Conservation (phyloP, 2,329 filamentous ascomycete genomes). For the Esteya vermicola region DNA sequence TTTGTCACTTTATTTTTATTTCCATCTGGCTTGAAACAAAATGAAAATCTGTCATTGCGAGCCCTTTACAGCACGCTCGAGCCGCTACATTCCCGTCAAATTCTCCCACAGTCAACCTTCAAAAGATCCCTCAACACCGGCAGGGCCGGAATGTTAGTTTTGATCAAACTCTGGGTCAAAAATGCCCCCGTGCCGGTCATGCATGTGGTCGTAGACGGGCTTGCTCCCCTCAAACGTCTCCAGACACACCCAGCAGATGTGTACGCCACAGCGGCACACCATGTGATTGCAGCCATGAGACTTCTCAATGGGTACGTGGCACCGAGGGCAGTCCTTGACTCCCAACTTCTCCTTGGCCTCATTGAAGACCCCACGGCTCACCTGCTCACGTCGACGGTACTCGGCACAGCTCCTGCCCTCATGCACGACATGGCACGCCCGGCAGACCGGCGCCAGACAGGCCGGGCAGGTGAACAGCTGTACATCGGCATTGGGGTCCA, state of each 20-base stretch:
- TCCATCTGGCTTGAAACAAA: too few relatives aligned
- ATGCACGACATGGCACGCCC: conserved; percentile 20
- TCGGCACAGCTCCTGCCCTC: conserved; percentile 8
- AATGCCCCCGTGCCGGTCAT: too few relatives aligned
- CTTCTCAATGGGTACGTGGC: not conserved
- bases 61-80: too few relatives aligned
- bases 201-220: not conserved
- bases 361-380: conserved; percentile 2
- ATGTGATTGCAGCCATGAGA: not conserved
- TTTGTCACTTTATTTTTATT: too few relatives aligned
- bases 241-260: conserved; percentile 1
- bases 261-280: not conserved
- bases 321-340: conserved; percentile 6
- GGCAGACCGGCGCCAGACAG: conserved; percentile 22
- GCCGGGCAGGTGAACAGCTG: conserved; percentile 18
- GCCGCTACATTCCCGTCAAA: too few relatives aligned
- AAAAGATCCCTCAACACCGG: too few relatives aligned
- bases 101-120: too few relatives aligned
- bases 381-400: not conserved
- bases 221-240: not conserved
- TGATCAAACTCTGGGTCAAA: too few relatives aligned
- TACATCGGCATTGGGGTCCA: not conserved
- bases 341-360: conserved; percentile 4
- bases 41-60: too few relatives aligned
- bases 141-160: too few relatives aligned